Evolutionary conservation across 1,139 yeast species (phyloP), one percentile per base, ranked within the genome.

Genomic region (Hansenula sp.): DNA sequence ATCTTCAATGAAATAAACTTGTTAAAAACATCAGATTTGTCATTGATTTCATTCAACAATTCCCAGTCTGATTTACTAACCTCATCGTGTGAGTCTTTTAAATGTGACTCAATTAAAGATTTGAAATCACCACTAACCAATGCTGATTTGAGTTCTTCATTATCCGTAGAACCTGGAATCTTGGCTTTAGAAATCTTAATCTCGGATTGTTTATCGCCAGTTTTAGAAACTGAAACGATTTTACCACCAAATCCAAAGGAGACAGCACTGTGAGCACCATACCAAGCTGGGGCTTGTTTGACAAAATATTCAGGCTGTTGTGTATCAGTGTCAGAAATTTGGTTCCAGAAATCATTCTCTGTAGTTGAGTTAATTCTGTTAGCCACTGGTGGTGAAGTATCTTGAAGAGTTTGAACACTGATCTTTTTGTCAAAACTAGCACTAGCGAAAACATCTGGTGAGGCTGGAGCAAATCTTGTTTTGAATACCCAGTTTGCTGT

Each of bases 221-320:
- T 65, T 28, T 69, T 67, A 33, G 64, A 60, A 25, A 87, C 78
- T 10, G 72, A 62, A 8, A 85, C 95, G 36, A 92, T 63, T 64
- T 86, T 88, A 33, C 96, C 95, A 42, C 98, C 98, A 65, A 89
- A 92, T 0, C 96, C 98, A 69, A 94, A 94, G 6, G 80, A 70
- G 10, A 83, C 96, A 36, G 82, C 71, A 4, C 76, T 70, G n/a
- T 89, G 89, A 48, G 83, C 73, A 48, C 77, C 76, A 47, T 88
- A 75, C 98, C 98, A 94, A 43, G 68, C 61, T 33, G 99, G 99
- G 19, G 97, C 95, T 63, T 89, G 96, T 46, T 73, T 69, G 27
- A 77, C 71, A 51, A 84, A 82, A 34, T 64, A 57, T 13, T 76
- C 76, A 2, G 87, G 85, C 51, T 82, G 88, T 50, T 80, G 87